These are phyloP conservation scores for Salix viminalis DNA, from an alignment of 345 rosid species.

Conservation along the genomic window DNA sequence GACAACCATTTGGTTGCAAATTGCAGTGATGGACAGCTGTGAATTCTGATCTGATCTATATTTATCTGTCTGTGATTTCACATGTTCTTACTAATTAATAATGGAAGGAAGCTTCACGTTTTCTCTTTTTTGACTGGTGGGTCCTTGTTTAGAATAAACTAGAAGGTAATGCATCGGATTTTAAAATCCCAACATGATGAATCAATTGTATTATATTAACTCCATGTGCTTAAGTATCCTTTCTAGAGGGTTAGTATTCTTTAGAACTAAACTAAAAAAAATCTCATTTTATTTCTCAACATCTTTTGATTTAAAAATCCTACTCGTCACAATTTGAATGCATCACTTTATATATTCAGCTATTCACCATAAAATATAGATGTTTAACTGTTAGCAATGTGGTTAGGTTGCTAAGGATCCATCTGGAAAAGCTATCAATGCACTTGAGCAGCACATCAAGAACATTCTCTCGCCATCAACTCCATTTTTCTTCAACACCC, in stretches of 20 bases:
- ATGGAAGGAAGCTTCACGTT: neutral
- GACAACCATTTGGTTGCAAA: neutral
- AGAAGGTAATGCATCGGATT: neutral
- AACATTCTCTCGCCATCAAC: conserved; percentile 82
- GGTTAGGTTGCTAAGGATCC: conserved; percentile 88
- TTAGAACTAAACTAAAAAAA: neutral
- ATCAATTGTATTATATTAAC: neutral
- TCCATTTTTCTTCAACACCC: conserved; percentile 91
- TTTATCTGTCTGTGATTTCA: neutral
- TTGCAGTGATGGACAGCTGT: conserved; percentile 17
- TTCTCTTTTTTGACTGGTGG: neutral
- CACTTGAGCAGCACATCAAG: conserved; percentile 94
- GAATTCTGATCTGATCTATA: neutral
- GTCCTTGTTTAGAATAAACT: neutral
- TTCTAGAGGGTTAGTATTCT: neutral
- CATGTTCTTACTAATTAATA: neutral
- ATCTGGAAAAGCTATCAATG: conserved; percentile 68
- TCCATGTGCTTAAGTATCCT: neutral
- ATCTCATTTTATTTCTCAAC: neutral
- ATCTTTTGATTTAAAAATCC: neutral
- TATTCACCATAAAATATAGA: neutral
- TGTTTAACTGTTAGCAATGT: neutral
- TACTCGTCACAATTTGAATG: neutral
- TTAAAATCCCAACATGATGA: neutral
- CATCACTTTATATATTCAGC: neutral